Conservation (phyloP, 176 grass and related monocot genomes). For the Pharus latifolius region DNA sequence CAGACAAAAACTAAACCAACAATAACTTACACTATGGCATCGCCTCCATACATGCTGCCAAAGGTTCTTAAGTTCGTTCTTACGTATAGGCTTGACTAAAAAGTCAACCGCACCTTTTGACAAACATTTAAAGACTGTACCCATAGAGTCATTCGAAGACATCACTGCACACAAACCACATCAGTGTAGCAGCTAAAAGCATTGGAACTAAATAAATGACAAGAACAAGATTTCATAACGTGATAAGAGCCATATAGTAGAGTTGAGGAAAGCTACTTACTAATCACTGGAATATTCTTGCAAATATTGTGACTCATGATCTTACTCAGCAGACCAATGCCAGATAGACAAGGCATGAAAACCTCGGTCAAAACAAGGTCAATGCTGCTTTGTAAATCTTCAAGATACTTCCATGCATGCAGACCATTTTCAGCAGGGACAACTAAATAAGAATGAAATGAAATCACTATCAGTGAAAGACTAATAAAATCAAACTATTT, state of each 20-base stretch:
- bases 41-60: conserved; percentile 95
- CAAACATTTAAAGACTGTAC: conserved; percentile 73
- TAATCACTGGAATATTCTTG: conserved; percentile 83
- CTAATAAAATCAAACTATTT: neutral
- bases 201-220: conserved; percentile 16
- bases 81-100: conserved; percentile 87
- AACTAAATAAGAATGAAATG: conserved; percentile 37
- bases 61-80: conserved; percentile 96
- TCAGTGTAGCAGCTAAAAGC: conserved; percentile 40
- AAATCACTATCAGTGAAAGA: neutral
- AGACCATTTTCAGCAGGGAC: conserved; percentile 45
- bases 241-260: neutral
- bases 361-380: conserved; percentile 85
- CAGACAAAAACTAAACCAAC: neutral
- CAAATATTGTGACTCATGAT: conserved; percentile 69
- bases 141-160: conserved; percentile 94
- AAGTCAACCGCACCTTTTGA: conserved; percentile 98
- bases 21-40: conserved; percentile 77
- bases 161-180: conserved; percentile 75
- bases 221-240: neutral
- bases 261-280: conserved; percentile 44
- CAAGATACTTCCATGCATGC: conserved; percentile 71
- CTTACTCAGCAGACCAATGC: conserved; percentile 55
- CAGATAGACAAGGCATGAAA: conserved; percentile 42
- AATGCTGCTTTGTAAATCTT: conserved; percentile 47